Evolutionary conservation across 169 alveolate species (phyloP).

Genomic region (Plasmodium vivax): DNA sequence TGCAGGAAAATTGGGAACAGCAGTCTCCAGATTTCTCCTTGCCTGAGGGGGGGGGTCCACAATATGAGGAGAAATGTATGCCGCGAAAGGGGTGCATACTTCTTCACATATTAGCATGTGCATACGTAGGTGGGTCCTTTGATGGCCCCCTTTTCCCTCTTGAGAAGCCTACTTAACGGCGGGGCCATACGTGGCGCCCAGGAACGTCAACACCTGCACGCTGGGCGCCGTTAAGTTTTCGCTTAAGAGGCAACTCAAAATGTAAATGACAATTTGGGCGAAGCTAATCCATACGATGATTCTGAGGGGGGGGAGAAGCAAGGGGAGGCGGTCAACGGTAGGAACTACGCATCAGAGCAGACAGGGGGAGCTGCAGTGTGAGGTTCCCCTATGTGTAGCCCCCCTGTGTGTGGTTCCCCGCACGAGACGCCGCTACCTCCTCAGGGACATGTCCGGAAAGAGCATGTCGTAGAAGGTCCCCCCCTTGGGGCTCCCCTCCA

Average conservation of each 20-base stretch:
- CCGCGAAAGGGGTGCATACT: background rate
- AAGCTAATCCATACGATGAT: conserved; percentile 71
- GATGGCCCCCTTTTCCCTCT: background rate
- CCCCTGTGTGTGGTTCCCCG: background rate
- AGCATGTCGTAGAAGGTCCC: conserved; percentile 19
- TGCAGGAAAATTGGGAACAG: conserved; percentile 62
- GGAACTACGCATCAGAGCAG: background rate
- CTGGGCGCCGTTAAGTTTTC: conserved; percentile 55
- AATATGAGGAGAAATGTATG: background rate
- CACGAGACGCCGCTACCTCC: conserved; percentile 4
- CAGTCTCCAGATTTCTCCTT: conserved; percentile 71
- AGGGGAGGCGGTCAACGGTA: background rate
- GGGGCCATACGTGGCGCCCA: conserved; percentile 74
- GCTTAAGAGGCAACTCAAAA: conserved; percentile 58
- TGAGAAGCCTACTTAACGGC: conserved; percentile 9
- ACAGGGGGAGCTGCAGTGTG: background rate
- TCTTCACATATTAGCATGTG: background rate
- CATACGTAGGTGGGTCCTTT: background rate
- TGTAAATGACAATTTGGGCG: conserved; percentile 57
- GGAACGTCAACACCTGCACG: conserved; percentile 53
- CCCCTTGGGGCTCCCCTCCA: background rate
- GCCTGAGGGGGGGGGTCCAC: background rate
- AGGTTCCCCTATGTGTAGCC: background rate
- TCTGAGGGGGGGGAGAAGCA: background rate
- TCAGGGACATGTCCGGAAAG: conserved; percentile 51